These are phyloP conservation scores for Mycena amicta DNA, from an alignment of 768 basidiomycete species.

Conservation along the genomic window DNA sequence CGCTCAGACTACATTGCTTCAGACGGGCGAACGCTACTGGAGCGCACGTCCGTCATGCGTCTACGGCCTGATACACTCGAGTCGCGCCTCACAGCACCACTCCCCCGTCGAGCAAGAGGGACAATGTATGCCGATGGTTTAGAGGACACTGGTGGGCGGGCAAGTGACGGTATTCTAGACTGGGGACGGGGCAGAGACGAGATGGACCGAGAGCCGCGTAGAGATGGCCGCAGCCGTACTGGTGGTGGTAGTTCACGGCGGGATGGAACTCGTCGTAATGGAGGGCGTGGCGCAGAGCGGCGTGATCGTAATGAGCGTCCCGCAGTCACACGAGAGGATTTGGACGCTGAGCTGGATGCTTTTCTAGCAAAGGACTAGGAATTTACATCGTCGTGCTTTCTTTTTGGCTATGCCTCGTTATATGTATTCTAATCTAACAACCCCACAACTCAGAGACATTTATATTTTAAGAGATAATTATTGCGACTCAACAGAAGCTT, in stretches of 20 bases:
- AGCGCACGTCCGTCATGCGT: slow-evolving; percentile 56
- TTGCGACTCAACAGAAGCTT: too few species aligned
- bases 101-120: slow-evolving; percentile 44
- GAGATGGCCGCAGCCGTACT: slow-evolving; percentile 14
- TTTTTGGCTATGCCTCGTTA: too few species aligned
- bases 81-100: slow-evolving; percentile 48
- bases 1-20: slow-evolving; percentile 62
- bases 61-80: slow-evolving; percentile 40
- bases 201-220: slow-evolving; percentile 2
- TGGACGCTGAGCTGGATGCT: slow-evolving; percentile 83
- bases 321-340: slow-evolving; percentile 66
- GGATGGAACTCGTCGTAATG: slow-evolving; percentile 27
- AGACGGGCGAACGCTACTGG: slow-evolving; percentile 54
- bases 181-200: slow-evolving; percentile 8
- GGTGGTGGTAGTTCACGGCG: slow-evolving; percentile 28
- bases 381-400: not conserved
- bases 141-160: slow-evolving; percentile 24
- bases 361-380: slow-evolving; percentile 55
- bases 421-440: not conserved
- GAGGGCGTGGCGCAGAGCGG: slow-evolving; percentile 32
- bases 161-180: slow-evolving; percentile 14
- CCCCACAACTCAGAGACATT: too few species aligned
- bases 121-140: slow-evolving; percentile 25
- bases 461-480: too few species aligned
- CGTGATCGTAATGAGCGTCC: slow-evolving; percentile 42